Base-by-base conservation (phyloP, 2,329 filamentous ascomycete species). In the Phialophora expanda region DNA sequence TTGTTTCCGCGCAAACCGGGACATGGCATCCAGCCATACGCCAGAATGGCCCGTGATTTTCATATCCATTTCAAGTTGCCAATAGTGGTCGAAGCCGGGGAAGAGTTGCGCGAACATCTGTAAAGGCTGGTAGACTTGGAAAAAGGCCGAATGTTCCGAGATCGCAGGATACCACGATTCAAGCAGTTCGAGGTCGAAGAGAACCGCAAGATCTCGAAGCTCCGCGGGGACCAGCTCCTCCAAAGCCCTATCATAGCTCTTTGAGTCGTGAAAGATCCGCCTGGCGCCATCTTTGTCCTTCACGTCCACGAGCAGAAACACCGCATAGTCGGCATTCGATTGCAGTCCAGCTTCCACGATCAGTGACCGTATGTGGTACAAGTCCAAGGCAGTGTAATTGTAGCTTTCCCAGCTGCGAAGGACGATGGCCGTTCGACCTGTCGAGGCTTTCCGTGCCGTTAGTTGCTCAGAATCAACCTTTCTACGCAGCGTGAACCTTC, bases 291-390 rank as follows among this genome's bases (percentile, higher is more conserved):
- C 86, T 71, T 90, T 85, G 75, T 96, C 90, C 73, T 91, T 92
- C 69, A 95, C 90, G 71, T 96, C 91, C 44, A 96, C 85, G 44
- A 96, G 82, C 74, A 96, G 92, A 76, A 95, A 91, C 3, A 96
- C 84, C 3, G 86, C 85, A 72, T 94, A 96, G 75, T 96, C 91
- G 54, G 90, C 91, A 41, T 91, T 91, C 0, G 91, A 93, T 61
- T 87, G 83, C 56, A 96, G 80, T 5, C 89, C 87, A 5, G 96
- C 82, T 78, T 96, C 92, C 4, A 89, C 87, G 48, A 96, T 87
- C 73, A 96, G 80, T 44, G 92, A 89, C 17, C 92, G 90, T 72
- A 96, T 85, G 77, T 93, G 93, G 73, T 96, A 82, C 32, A 95
- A 83, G 53, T 90, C 87, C 74, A 94, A 88, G 3, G 87, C 83